Evolutionary conservation across 2,329 filamentous ascomycete species (phyloP), one percentile per base, ranked within the genome.

Genomic region (Aspergillus vadensis): DNA sequence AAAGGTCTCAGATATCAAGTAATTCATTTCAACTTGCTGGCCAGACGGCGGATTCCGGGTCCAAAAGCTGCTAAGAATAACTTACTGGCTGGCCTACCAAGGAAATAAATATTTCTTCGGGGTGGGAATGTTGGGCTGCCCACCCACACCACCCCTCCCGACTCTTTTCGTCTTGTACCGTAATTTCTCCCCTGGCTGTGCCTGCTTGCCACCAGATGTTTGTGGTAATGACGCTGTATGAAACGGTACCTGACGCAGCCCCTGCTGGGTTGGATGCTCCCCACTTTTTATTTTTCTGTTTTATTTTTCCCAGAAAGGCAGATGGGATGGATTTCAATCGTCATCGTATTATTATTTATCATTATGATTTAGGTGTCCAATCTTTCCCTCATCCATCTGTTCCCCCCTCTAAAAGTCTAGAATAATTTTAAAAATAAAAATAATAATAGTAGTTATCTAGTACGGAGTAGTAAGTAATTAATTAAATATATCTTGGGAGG

Each of bases 1-100:
- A 5, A 14, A 30, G 25, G 47, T 50, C 47, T 50, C 47, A 50
- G 47, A 50, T 50, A 50, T 50, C 47, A 30, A 27, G 47, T 50
- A 50, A 50, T 50, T 50, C 17, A 27, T 27, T 50, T 32, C 25
- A 49, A 25, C n/a, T 15, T 9, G 25, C 25, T 10, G 47, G 32
- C 32, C 47, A 25, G 15, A 49, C 39, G 39, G 39, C 39, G 39
- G 39, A 43, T 43, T 43, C 39, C 39, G 39, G 39, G 39, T 17
- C 32, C n/a, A 43, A n/a, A 19, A 15, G 39, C 17, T 44, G 41
- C 41, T 44, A 44, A 44, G 41, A 44, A 44, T 44, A 44, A 44
- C 41, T 44, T 44, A 9, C 7, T 44, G 12, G 32, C 32, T 36
- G 12, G 12, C 27, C 27, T 30, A 36, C 41, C 41, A 44, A 44